Percentiles rank a stretch among this genome's conserved stretches.
phyloP scores from a whole-genome alignment of 2,329 filamentous ascomycete genomes.

The Aspergillus niger region DNA sequence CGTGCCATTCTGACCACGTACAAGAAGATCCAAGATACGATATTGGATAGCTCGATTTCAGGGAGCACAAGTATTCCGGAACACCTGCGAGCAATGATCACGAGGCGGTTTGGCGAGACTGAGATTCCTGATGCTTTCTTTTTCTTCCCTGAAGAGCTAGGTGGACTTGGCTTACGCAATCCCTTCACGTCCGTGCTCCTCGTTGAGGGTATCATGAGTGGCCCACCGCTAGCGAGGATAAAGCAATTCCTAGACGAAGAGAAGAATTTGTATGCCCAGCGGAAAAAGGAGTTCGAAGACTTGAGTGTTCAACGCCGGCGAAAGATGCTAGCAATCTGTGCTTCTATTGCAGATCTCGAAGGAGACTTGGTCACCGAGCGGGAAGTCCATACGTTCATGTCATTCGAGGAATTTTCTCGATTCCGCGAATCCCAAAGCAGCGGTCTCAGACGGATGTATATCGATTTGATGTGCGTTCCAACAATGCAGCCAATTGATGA shows the following conservation, averaged over 20 bases:
- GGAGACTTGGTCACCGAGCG: slow-evolving; percentile 10
- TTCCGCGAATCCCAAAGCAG: slow-evolving; percentile 32
- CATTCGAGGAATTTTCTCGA: slow-evolving; percentile 39
- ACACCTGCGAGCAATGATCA: slow-evolving; percentile 54
- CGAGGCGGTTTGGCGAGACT: slow-evolving; percentile 50
- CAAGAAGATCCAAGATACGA: slow-evolving; percentile 47
- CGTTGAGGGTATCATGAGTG: slow-evolving; percentile 33
- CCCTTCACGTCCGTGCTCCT: slow-evolving; percentile 49
- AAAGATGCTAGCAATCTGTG: background rate
- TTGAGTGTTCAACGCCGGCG: slow-evolving; percentile 11
- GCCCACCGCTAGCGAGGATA: slow-evolving; percentile 28
- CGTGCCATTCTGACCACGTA: slow-evolving; percentile 52
- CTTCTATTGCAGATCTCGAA: background rate
- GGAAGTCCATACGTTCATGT: slow-evolving; percentile 33
- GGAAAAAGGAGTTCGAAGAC: slow-evolving; percentile 29
- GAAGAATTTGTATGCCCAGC: slow-evolving; percentile 20
- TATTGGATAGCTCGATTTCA: slow-evolving; percentile 39
- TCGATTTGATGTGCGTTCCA: slow-evolving; percentile 29
- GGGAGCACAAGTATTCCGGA: slow-evolving; percentile 47
- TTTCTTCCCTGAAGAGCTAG: slow-evolving; percentile 50
- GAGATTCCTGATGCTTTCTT: slow-evolving; percentile 52
- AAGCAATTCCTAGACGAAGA: slow-evolving; percentile 29
- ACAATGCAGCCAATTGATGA: slow-evolving; percentile 13
- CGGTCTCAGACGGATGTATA: slow-evolving; percentile 25
- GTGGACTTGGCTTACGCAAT: slow-evolving; percentile 51